Evolutionary conservation across 2,329 filamentous ascomycete genomes (phyloP), one percentile per base, ranked within the genome.

Genomic region (Thyridium curvatum): DNA sequence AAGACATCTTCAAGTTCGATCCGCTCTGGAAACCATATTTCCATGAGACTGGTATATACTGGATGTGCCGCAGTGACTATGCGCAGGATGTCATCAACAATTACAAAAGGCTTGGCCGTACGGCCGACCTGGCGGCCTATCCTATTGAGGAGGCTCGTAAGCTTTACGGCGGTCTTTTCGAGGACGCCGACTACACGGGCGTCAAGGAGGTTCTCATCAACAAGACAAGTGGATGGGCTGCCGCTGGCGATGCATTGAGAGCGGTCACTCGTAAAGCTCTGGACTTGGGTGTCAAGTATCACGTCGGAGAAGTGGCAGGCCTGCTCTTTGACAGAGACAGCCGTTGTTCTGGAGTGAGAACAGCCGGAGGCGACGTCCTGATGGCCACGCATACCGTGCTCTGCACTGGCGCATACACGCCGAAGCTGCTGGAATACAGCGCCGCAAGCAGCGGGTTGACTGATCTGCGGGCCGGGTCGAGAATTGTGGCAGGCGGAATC

Each of bases 131-230:
- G 3, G 58, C 68, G 18, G 63, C 72, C 12, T 56, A 68, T 1
- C 59, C 73, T 4, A 49, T 69, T 1, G 64, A 68, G 21, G 61
- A 68, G 41, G 64, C 63, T 2, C 62, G 64, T 16, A 69, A 69
- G 39, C 47, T 79, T 40, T 80, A 77, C 43, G 69, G 65, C 3
- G 78, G 78, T 0, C 51, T 82, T 2, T 82, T 82, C 41, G 65
- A 72, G 9, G 68, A 77, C 32, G 76, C 78, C 2, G 74, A 82
- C 40, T 82, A 79, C 48, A 64, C 61, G 0, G 74, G 67, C 2
- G 76, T 73, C 35, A 76, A 71, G 47, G 72, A 79, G 47, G 74
- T 82, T 3, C 61, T 79, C 12, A 59, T 82, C 33, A 82, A 82
- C 61, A 71, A 66, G 49, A 72, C 69, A 18, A 79, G 76, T 53